Evolutionary conservation across 2,329 filamentous ascomycete species (phyloP), one percentile per base, ranked within the genome.

Genomic region (Aphanocladium album): DNA sequence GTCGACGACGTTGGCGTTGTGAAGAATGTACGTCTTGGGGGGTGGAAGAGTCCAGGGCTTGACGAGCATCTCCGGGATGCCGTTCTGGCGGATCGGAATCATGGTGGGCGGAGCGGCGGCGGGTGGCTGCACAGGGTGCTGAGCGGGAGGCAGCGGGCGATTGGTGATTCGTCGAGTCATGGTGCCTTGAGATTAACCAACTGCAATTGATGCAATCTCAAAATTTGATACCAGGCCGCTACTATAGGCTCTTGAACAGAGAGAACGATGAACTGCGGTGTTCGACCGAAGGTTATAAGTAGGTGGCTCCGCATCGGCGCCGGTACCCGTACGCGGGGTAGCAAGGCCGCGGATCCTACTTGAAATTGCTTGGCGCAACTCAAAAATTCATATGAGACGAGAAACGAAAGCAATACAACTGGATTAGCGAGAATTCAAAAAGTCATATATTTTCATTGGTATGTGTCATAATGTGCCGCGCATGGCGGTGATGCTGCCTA

Each of bases 1-100:
- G 61, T 82, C 76, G 35, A 82, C 69, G 27, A 82, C 64, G 55
- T 74, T 78, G 53, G 77, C 76, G 61, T 80, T 79, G 17, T 68
- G 64, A 41, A 82, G 74, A 12, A 76, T 64, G 49, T 74, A 74
- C 0, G 62, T 66, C 43, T 64, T 67, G 51, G 69, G 73, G 0
- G 62, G 67, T 1, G 72, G 71, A 0, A 71, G 66, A n/a, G 68
- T 71, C 73, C 73, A 75, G 1, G 73, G 73, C 62, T 72, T 74
- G 63, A 71, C 65, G 8, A 71, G 59, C 53, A 66, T 68, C 57
- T 52, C 60, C 6, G 60, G 60, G 27, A 61, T 57, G 25, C 43
- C 25, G 16, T 30, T 8, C 23, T 53, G 39, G 12, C 21, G 25
- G 27, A 25, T 17, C 14, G 49, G 27, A 23, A 19, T 4, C 30